Base-by-base conservation (phyloP, 345 rosid species). In the Euphorbia peplus region DNA sequence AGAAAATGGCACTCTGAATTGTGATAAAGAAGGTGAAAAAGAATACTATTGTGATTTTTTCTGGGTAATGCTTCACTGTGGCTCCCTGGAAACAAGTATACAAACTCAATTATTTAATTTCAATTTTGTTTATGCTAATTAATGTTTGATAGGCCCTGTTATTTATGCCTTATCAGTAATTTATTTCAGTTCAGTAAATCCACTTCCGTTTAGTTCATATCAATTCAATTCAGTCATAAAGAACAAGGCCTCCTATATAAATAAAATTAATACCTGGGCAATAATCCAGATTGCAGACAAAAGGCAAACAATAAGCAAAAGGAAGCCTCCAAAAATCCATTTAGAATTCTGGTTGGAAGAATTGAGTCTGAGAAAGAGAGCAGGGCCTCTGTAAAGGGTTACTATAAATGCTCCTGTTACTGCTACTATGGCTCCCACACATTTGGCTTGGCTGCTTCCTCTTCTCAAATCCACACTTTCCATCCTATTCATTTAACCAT, bases 261-360 rank as follows among this genome's bases (percentile, higher is more conserved):
- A n/a, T n/a, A n/a, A n/a, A n/a, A n/a, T n/a, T n/a, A n/a, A 8
- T 69, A 78, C 88, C 88, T 79, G 82, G 54, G 73, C 60, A 78
- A 86, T 72, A 61, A 68, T 72, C 74, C 80, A 76, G 32, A 21
- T 4, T 26, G 86, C 73, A 64, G 70, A 1, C 35, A 75, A 63
- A 44, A 83, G 37, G 41, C 61, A 65, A 10, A 64, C 74, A 42
- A 75, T 69, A 26, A 80, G 41, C 67, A 83, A 76, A 66, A 86
- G 63, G 32, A 75, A 24, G 29, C 78, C 84, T 7, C 87, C 86
- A 1, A 73, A 3, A 24, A 78, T 41, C 89, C 93, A 88, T 35
- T 80, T 79, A 13, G 75, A 76, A 47, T 77, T 54, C 15, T 69
- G 69, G 19, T 46, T 46, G 19, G 63, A 47, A 3, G 71, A 41